Evolutionary conservation across 441 rosid genomes (phyloP), one percentile per base, ranked within the genome.

Genomic region (Adansonia gregorii): DNA sequence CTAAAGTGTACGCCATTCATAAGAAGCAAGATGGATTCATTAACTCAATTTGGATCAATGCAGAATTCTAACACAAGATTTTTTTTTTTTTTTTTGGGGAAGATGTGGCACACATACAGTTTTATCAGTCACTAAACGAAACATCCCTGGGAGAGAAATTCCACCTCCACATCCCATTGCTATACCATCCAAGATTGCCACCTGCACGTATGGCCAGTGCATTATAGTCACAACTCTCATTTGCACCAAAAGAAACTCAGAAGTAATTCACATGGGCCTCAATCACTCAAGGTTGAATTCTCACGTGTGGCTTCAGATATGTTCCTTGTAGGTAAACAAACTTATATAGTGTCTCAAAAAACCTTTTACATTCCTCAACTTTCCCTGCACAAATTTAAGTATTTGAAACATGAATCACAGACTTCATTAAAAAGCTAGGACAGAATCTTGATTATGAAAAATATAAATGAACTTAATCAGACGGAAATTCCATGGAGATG

Each of bases 161-260:
- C 98, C 98, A 80, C 91, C 95, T 41, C 96, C 98, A 74, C 97
- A 87, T 78, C 94, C 98, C 97, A 93, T 88, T 19, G 97, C 86
- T 81, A 87, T 79, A 65, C 99, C 97, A 71, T 93, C 94, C 87
- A 94, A 80, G 79, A 96, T 85, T 77, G 99, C 98, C 70, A 96
- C 94, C 98, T 94, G 89, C 45, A 82, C 22, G 45, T 68, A 35
- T 66, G 51, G 65, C 4, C 59, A n/a, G 51, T 65, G 39, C 49
- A 63, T 51, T 43, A 63, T 48, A 9, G 24, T 64, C 71, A 75
- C 45, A 46, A 52, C 27, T 41, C 31, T 52, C 15, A 54, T 72
- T 54, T 72, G 17, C 12, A 67, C 52, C 14, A 79, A 63, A 76
- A 6, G 68, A 76, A 46, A 31, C 68, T 52, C 73, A 46, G 45